Percentiles rank a stretch among this genome's conserved stretches.
Evolutionary conservation across 2,329 filamentous ascomycete genomes (phyloP).

Genomic region (Stemphylium beticola): DNA sequence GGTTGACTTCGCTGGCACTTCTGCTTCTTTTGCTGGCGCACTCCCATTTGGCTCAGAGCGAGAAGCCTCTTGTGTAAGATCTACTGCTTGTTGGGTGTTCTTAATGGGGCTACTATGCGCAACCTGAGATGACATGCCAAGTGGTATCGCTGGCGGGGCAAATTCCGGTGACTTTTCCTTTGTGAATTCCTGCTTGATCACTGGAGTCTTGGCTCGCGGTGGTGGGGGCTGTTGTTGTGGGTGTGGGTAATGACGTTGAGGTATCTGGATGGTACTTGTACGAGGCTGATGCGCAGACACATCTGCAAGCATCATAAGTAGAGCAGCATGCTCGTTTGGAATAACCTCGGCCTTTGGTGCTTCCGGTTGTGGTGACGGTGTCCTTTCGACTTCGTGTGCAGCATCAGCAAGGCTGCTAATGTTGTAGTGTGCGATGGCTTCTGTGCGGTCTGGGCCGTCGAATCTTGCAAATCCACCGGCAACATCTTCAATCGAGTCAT

Average conservation of each 20-base stretch:
- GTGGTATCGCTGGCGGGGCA: conserved; percentile 17
- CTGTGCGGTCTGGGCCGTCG: conserved; percentile 50
- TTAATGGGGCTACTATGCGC: conserved; percentile 27
- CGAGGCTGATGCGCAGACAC: conserved; percentile 38
- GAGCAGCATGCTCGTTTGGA: conserved; percentile 51
- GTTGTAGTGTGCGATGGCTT: conserved; percentile 48
- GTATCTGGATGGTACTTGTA: conserved; percentile 1
- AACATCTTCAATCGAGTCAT: conserved; percentile 37
- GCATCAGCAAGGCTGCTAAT: conserved; percentile 45
- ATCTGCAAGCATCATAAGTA: conserved; percentile 49
- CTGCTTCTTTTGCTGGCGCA: conserved; percentile 9
- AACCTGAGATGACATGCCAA: conserved; percentile 24
- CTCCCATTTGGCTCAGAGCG: conserved; percentile 18
- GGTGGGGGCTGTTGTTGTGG: conserved; percentile 14
- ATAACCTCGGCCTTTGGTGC: conserved; percentile 31
- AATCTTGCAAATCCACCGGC: conserved; percentile 50
- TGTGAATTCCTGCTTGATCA: conserved; percentile 17
- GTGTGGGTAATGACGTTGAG: conserved; percentile 7
- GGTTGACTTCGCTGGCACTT: conserved; percentile 29
- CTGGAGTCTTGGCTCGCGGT: conserved; percentile 17
- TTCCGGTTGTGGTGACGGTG: conserved; percentile 28
- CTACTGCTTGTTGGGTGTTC: conserved; percentile 9
- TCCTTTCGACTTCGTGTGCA: conserved; percentile 43
- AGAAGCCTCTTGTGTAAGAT: conserved; percentile 6
- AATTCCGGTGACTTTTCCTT: conserved; percentile 27